These are phyloP conservation scores for Hypericum androsaemum DNA, from an alignment of 345 rosid species.

Conservation along the genomic window DNA sequence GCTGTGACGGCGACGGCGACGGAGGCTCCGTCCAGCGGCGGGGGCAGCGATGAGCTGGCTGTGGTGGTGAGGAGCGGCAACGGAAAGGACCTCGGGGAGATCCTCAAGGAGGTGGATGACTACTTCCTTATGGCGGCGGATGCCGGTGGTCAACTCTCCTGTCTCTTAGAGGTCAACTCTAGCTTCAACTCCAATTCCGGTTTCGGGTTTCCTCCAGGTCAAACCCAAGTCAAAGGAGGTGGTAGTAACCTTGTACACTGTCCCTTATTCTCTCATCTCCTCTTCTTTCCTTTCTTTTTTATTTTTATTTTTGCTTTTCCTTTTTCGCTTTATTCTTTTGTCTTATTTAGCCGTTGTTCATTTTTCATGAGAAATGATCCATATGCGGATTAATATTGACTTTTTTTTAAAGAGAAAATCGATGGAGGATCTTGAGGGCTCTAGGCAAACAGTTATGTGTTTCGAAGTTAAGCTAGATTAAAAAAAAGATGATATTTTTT, in stretches of 20 bases:
- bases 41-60: conserved; percentile 54
- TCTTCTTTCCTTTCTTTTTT: neutral
- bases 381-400: too few species aligned
- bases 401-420: too few species aligned
- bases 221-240: conserved; percentile 50
- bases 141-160: conserved; percentile 58
- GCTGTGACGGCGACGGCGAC: conserved; percentile 20
- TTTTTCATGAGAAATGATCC: too few species aligned
- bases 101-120: conserved; percentile 83
- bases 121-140: conserved; percentile 78
- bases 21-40: conserved; percentile 34
- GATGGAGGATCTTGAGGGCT: too few species aligned
- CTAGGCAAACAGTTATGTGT: too few species aligned
- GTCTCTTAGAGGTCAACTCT: conserved; percentile 49
- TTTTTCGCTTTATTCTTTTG: neutral
- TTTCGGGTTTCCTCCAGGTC: too few species aligned
- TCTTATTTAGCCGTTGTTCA: too few species aligned
- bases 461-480: too few species aligned
- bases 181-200: conserved; percentile 15
- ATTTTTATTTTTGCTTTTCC: neutral
- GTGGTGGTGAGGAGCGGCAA: conserved; percentile 65
- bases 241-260: neutral
- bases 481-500: too few species aligned
- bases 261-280: neutral
- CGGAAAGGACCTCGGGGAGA: conserved; percentile 73